Percentiles rank a stretch among this genome's conserved stretches.
Conservation (phyloP, 202 grass and related monocot genomes). For the Setaria viridis region DNA sequence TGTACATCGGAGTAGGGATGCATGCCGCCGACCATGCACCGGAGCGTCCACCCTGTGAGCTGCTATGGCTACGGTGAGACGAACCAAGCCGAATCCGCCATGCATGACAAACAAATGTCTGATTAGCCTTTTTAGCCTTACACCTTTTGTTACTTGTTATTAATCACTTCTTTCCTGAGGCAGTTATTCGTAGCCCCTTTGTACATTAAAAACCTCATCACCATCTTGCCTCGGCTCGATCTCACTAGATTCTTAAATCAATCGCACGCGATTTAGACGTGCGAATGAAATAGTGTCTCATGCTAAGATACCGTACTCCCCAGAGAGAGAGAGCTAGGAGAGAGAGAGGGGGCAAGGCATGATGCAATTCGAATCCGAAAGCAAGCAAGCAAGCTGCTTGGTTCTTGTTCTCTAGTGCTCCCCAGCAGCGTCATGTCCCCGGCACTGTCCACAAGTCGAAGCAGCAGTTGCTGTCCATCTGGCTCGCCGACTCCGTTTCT, state of each 20-base stretch:
- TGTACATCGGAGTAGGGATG: conserved; percentile 75
- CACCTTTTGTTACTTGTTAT: conserved; percentile 42
- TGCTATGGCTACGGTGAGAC: background rate
- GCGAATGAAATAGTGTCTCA: conserved; percentile 11
- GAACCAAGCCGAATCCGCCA: conserved; percentile 31
- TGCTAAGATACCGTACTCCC: background rate
- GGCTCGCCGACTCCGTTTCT: background rate
- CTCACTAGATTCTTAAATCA: conserved; percentile 27
- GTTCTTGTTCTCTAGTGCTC: conserved; percentile 15
- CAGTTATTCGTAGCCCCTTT: conserved; percentile 21
- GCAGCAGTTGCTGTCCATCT: conserved; percentile 41
- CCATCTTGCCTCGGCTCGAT: conserved; percentile 9
- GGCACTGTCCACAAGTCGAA: conserved; percentile 25
- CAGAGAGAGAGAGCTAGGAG: background rate
- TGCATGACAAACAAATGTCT: conserved; percentile 54
- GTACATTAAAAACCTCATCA: conserved; percentile 50
- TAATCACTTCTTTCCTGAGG: conserved; percentile 36
- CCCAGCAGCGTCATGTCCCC: conserved; percentile 5
- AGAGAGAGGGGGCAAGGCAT: background rate
- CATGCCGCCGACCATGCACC: background rate
- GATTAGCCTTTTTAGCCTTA: conserved; percentile 49
- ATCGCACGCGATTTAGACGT: conserved; percentile 24
- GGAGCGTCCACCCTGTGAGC: background rate
- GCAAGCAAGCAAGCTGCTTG: background rate
- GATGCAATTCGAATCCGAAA: conserved; percentile 50